phyloP scores from a whole-genome alignment of 192 early-diverging fungal genomes.

The Entophlyctis luteolus region DNA sequence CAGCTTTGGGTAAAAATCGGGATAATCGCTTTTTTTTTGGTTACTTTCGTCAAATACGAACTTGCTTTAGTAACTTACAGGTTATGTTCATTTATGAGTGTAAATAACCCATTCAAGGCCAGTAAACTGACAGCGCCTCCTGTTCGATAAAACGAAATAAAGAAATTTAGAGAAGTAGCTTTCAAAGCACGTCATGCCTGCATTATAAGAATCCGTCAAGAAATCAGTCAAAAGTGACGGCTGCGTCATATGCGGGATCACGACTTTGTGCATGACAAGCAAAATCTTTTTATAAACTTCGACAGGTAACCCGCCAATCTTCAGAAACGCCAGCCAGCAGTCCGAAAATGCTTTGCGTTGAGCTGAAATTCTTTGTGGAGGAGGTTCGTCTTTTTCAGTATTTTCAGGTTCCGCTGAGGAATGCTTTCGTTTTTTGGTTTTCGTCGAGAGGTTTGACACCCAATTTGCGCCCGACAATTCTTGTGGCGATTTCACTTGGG shows the following conservation, averaged over 20 bases:
- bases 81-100: constrained; percentile 91
- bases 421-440: background rate
- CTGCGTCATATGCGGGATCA: constrained; percentile 81
- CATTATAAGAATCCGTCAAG: constrained; percentile 83
- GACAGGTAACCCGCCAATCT: constrained; percentile 63
- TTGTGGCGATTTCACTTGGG: background rate
- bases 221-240: constrained; percentile 87
- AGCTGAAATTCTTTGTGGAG: constrained; percentile 22
- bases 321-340: constrained; percentile 74
- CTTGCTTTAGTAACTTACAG: constrained; percentile 54
- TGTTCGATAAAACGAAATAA: constrained; percentile 15
- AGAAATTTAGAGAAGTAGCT: background rate
- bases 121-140: constrained; percentile 87
- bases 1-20: constrained; percentile 94
- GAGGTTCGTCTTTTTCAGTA: background rate
- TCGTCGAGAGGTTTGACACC: background rate
- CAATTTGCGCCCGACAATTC: constrained; percentile 6
- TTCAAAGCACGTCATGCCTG: constrained; percentile 36
- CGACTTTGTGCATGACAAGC: constrained; percentile 76
- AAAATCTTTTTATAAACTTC: constrained; percentile 79
- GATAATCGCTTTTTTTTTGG: constrained; percentile 71
- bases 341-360: constrained; percentile 73
- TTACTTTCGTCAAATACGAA: background rate
- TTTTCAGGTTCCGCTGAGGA: background rate
- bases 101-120: constrained; percentile 93